phyloP scores from a whole-genome alignment of 371 early-diverging fungal species.

The Blakeslea trispora region DNA sequence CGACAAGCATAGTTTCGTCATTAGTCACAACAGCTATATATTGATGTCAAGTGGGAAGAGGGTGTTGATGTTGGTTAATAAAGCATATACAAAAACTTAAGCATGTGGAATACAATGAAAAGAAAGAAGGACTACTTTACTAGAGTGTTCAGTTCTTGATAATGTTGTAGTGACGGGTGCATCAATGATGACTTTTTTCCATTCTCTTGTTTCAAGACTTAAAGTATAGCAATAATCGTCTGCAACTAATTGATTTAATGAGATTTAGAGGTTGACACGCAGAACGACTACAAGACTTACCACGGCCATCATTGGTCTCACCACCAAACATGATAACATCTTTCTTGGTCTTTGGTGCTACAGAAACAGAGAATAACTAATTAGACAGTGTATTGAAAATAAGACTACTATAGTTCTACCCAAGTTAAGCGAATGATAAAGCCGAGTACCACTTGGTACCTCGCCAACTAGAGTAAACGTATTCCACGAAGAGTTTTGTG shows the following conservation, averaged over 20 bases:
- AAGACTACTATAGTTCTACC: not conserved
- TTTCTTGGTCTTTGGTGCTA: conserved; percentile 5
- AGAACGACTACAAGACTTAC: not conserved
- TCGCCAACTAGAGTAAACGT: not conserved
- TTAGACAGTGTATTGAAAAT: not conserved
- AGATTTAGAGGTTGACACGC: not conserved
- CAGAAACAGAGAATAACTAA: too few relatives aligned
- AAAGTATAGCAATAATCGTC: conserved; percentile 5
- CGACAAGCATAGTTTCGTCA: not conserved
- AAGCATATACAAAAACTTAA: not conserved
- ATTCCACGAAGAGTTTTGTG: not conserved
- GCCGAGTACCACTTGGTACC: not conserved
- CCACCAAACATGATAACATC: conserved; percentile 11
- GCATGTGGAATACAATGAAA: too few relatives aligned
- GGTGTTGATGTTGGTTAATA: not conserved
- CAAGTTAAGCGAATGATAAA: not conserved
- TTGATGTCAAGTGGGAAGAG: not conserved
- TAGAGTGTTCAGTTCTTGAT: not conserved
- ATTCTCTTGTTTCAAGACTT: not conserved
- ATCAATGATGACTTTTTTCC: not conserved
- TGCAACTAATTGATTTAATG: not conserved
- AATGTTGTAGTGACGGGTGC: conserved; percentile 3
- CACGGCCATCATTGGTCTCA: conserved; percentile 3
- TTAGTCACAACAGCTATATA: conserved; percentile 2
- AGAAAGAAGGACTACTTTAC: not conserved